A percentile compares a stretch with the other conserved stretches of the same genome.
Evolutionary conservation across 129 eudicot genomes (phyloP).

Genomic region (Lactuca sativa): DNA sequence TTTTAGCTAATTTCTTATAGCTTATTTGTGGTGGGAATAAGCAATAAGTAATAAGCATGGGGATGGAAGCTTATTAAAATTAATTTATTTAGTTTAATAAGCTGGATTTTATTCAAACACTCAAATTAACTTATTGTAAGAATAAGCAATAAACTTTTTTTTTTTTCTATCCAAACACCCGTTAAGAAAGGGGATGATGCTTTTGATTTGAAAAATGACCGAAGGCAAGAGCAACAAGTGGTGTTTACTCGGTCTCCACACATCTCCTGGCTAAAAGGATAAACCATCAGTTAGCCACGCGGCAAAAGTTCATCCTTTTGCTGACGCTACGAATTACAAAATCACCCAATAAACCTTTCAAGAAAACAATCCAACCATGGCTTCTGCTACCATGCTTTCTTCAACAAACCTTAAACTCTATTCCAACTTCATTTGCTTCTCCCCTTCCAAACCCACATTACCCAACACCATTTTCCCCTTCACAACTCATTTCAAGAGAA

Average conservation of each 20-base stretch:
- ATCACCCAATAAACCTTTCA: conserved; percentile 4
- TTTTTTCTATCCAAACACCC: too few relatives aligned
- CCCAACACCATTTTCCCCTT: conserved; percentile 17
- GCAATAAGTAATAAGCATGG: too few relatives aligned
- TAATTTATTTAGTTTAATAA: too few relatives aligned
- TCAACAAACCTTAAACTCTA: conserved; percentile 53
- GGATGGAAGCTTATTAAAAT: too few relatives aligned
- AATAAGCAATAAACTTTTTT: too few relatives aligned
- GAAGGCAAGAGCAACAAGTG: conserved; percentile 17
- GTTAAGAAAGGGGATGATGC: background rate
- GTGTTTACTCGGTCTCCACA: conserved; percentile 69
- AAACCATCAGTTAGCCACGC: conserved; percentile 44
- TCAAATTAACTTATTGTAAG: too few relatives aligned
- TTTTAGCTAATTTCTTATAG: too few relatives aligned
- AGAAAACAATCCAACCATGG: conserved; percentile 44
- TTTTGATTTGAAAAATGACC: background rate
- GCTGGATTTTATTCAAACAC: too few relatives aligned
- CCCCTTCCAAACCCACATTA: conserved; percentile 39
- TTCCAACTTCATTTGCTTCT: conserved; percentile 35
- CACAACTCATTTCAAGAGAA: conserved; percentile 27
- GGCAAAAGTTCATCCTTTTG: conserved; percentile 53
- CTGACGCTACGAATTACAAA: conserved; percentile 31
- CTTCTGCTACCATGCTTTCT: conserved; percentile 53
- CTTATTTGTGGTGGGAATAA: too few relatives aligned
- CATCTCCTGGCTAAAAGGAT: conserved; percentile 45